Evolutionary conservation across 2,329 filamentous ascomycete genomes (phyloP), one percentile per base, ranked within the genome.

Genomic region (Claviceps capensis): DNA sequence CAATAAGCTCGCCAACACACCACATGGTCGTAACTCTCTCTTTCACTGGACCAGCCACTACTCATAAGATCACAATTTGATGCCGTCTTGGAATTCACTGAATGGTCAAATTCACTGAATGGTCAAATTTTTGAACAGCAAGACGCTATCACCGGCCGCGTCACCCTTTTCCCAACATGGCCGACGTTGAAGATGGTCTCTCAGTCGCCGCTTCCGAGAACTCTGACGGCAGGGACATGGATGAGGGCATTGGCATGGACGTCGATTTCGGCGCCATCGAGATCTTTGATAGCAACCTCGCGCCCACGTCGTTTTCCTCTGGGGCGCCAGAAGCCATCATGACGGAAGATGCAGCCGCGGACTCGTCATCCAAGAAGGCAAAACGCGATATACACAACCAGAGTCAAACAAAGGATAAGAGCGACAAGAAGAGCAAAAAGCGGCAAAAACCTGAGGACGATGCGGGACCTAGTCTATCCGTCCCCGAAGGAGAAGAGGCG

Each of bases 201-300:
- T 54, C 53, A 41, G 47, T 55, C n/a, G 60, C 57, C 14, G 61
- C 55, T 38, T 59, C 66, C 14, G 59, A 60, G 34, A 56, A 53
- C 51, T 63, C 60, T 44, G 56, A 57, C 23, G 57, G 58, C 51
- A 48, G 48, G 19, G 56, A 62, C 14, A 54, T 59, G 26, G 58
- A 54, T 19, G 55, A 52, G 11, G 55, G 58, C 34, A 53, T 57
- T 22, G 57, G 53, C 23, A 56, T 58, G 19, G 65, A 67, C 44
- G 57, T 56, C 41, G 63, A 67, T 49, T 68, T 68, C 52, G 67
- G 66, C 22, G 51, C 63, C 23, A 61, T 69, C 49, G 64, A 68
- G 47, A 65, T 69, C 60, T 69, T 69, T 50, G 65, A 69, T 53
- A 69, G 66, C 59, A 68, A 66, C 55, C 56, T 62, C 47, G 58